Percentiles rank a stretch among this genome's conserved stretches.
Evolutionary conservation across 164 flowering plant species (phyloP).

Genomic region (Kalanchoe fedtschenkoi): DNA sequence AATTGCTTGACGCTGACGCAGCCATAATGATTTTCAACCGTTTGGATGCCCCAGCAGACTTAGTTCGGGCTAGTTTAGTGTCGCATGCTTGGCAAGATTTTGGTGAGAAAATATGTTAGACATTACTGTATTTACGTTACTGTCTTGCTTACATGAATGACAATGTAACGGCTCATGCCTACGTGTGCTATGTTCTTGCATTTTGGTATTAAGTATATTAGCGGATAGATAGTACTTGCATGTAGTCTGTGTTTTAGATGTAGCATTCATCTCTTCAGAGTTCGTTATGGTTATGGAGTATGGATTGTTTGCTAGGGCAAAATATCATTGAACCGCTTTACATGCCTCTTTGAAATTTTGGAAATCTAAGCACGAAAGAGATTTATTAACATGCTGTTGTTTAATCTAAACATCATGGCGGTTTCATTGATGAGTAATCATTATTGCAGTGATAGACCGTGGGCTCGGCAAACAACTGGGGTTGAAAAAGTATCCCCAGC

Average conservation of each 20-base stretch:
- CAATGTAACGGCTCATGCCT: neutral
- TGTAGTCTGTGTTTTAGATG: neutral
- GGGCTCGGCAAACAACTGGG: constrained; percentile 55
- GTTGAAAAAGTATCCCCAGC: constrained; percentile 46
- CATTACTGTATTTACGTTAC: neutral
- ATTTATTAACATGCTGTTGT: neutral
- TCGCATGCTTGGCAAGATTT: constrained; percentile 59
- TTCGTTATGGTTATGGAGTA: neutral
- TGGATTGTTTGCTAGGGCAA: neutral
- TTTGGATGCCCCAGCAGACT: constrained; percentile 63
- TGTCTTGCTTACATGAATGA: neutral
- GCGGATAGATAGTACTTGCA: no score
- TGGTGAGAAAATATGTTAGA: constrained; percentile 34
- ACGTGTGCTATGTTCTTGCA: neutral
- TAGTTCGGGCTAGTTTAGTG: constrained; percentile 46
- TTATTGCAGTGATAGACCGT: constrained; percentile 56
- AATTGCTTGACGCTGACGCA: constrained; percentile 36
- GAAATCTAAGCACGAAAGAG: neutral
- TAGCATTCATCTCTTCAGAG: neutral
- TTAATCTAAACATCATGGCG: neutral
- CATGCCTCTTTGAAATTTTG: neutral
- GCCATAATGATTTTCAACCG: constrained; percentile 26
- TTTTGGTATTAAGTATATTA: neutral
- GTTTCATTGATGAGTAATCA: neutral
- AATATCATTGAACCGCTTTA: neutral